Conservation (phyloP, 352 stramenopile species). For the Phytophthora idaei region DNA sequence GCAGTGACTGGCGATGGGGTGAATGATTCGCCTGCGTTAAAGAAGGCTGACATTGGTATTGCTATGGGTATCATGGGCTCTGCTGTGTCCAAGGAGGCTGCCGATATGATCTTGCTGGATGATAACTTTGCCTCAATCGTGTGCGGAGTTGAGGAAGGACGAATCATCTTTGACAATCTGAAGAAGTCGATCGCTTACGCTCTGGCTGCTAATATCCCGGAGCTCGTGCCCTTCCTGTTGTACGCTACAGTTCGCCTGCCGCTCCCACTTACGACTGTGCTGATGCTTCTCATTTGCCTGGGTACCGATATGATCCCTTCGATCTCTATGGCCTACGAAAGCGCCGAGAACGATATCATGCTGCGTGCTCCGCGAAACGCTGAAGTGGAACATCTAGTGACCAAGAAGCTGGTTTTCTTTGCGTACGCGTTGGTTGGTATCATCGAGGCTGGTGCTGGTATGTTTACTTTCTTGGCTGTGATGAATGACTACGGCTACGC, state of each 20-base stretch:
- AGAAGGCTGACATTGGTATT: slow-evolving; percentile 97
- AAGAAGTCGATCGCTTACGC: slow-evolving; percentile 95
- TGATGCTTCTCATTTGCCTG: slow-evolving; percentile 93
- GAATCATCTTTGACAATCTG: slow-evolving; percentile 96
- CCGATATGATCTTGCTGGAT: slow-evolving; percentile 97
- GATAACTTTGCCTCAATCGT: slow-evolving; percentile 99
- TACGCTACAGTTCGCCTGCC: slow-evolving; percentile 89
- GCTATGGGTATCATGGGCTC: slow-evolving; percentile 98
- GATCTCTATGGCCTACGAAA: slow-evolving; percentile 94
- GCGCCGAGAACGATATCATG: slow-evolving; percentile 90
- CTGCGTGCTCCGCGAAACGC: slow-evolving; percentile 78
- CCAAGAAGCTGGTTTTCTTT: slow-evolving; percentile 87
- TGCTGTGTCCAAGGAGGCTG: slow-evolving; percentile 94
- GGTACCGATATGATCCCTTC: slow-evolving; percentile 94
- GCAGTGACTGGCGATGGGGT: slow-evolving; percentile 98
- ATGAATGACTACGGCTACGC: slow-evolving; percentile 91
- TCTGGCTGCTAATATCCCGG: slow-evolving; percentile 92
- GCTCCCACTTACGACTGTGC: slow-evolving; percentile 89
- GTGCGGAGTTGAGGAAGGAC: slow-evolving; percentile 94
- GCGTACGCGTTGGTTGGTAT: slow-evolving; percentile 90
- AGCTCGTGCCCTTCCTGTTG: slow-evolving; percentile 84
- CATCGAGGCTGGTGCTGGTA: slow-evolving; percentile 84
- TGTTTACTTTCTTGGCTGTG: slow-evolving; percentile 90
- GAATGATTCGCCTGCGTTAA: slow-evolving; percentile 97
- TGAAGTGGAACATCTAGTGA: slow-evolving; percentile 87